phyloP scores from a whole-genome alignment of 2,329 filamentous ascomycete species.

The Fusarium cicatricum region DNA sequence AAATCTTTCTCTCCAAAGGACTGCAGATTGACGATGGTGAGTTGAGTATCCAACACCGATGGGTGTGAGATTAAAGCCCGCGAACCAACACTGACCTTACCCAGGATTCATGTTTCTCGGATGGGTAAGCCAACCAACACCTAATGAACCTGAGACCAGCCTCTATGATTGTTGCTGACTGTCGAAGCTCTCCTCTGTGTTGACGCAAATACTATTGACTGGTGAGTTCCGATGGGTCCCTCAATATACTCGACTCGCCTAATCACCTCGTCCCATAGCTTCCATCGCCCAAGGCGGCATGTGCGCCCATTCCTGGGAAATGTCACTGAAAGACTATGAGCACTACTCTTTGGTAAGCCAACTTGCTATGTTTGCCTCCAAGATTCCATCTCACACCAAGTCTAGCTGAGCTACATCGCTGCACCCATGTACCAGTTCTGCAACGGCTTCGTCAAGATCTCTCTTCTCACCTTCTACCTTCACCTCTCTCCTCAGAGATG shows the following conservation, averaged over 20 bases:
- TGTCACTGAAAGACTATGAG: conserved; percentile 31
- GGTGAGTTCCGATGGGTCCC: too few species aligned
- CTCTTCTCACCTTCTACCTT: conserved; percentile 49
- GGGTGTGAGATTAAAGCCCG: too few species aligned
- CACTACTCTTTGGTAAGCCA: conserved; percentile 32
- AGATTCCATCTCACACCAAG: background rate
- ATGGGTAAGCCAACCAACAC: too few species aligned
- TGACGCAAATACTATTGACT: too few species aligned
- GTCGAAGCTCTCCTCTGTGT: too few species aligned
- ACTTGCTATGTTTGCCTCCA: background rate
- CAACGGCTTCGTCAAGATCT: conserved; percentile 49
- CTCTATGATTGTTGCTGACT: background rate
- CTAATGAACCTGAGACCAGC: too few species aligned
- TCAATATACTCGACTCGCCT: too few species aligned
- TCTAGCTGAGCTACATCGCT: conserved; percentile 34
- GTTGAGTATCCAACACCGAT: background rate
- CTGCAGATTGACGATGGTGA: conserved; percentile 39
- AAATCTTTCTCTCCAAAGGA: conserved; percentile 39
- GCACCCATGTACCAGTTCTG: conserved; percentile 46
- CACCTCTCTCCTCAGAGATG: conserved; percentile 46
- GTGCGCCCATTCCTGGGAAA: conserved; percentile 36
- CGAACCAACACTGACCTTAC: too few species aligned
- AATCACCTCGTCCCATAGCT: too few species aligned
- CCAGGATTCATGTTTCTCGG: too few species aligned
- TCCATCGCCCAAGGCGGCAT: conserved; percentile 9